Percentiles rank a stretch among this genome's conserved stretches.
Conservation (phyloP, 1,284 basidiomycete species). For the Papiliotrema nemorosa region DNA sequence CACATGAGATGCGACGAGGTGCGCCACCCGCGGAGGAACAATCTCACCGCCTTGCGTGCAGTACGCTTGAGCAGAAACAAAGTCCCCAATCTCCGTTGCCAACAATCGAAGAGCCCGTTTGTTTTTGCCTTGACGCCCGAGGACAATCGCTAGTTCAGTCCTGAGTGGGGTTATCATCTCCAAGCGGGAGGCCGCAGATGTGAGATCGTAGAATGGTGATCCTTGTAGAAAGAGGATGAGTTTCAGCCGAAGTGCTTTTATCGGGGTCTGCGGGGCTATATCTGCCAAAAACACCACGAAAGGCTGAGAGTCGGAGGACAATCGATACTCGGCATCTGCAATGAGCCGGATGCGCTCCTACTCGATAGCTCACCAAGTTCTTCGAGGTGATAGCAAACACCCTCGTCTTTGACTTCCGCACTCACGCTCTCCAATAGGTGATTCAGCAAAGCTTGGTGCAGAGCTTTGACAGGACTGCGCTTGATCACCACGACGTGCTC, state of each 20-base stretch:
- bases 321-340: slow-evolving; percentile 45
- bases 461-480: slow-evolving; percentile 52
- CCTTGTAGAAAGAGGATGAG: slow-evolving; percentile 72
- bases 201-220: slow-evolving; percentile 63
- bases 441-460: slow-evolving; percentile 39
- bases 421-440: slow-evolving; percentile 32
- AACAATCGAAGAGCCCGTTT: slow-evolving; percentile 64
- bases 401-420: slow-evolving; percentile 37
- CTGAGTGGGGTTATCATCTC: slow-evolving; percentile 55
- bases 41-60: slow-evolving; percentile 71
- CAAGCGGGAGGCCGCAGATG: slow-evolving; percentile 54
- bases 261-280: slow-evolving; percentile 61
- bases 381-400: slow-evolving; percentile 47
- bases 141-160: slow-evolving; percentile 72
- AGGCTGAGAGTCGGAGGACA: slow-evolving; percentile 32
- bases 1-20: slow-evolving; percentile 44
- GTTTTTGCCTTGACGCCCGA: slow-evolving; percentile 72
- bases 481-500: slow-evolving; percentile 74
- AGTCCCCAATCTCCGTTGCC: slow-evolving; percentile 67
- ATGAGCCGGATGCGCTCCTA: not conserved
- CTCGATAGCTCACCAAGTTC: slow-evolving; percentile 39
- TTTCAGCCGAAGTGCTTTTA: slow-evolving; percentile 70
- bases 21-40: slow-evolving; percentile 61
- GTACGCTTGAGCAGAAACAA: slow-evolving; percentile 73
- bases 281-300: slow-evolving; percentile 44